Evolutionary conservation across 805 yeast genomes (phyloP).

Genomic region (Teunomyces panamensis): DNA sequence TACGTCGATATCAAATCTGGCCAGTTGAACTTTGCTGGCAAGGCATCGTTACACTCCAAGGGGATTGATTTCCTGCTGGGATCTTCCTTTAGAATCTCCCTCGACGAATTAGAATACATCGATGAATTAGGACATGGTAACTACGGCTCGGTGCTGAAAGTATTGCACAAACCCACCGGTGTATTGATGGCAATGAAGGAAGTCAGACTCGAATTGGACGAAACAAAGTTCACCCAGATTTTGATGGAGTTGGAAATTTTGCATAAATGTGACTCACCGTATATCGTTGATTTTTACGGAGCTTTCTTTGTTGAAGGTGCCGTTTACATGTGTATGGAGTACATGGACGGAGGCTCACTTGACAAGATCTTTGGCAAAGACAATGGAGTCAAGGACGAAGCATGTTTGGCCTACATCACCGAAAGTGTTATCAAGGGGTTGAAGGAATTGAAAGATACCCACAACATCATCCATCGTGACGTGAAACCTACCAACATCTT

Average conservation of each 20-base stretch:
- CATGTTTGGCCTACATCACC: conserved; percentile 74
- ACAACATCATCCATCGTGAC: conserved; percentile 92
- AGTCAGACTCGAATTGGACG: conserved; percentile 89
- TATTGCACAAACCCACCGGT: conserved; percentile 87
- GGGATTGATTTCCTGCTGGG: conserved; percentile 93
- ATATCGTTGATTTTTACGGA: conserved; percentile 93
- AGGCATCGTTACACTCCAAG: conserved; percentile 84
- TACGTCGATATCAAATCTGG: conserved; percentile 93
- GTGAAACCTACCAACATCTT: conserved; percentile 95
- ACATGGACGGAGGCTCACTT: conserved; percentile 94
- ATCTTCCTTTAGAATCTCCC: conserved; percentile 76
- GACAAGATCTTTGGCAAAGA: conserved; percentile 73
- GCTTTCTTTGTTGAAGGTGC: conserved; percentile 98
- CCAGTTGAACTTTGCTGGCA: conserved; percentile 86
- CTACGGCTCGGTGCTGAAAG: conserved; percentile 94
- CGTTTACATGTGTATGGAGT: conserved; percentile 97
- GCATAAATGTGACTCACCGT: conserved; percentile 87
- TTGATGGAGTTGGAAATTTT: conserved; percentile 93
- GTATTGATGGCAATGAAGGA: conserved; percentile 97
- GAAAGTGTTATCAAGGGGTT: conserved; percentile 79
- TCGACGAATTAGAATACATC: conserved; percentile 77
- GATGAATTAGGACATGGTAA: conserved; percentile 95
- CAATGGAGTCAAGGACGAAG: conserved; percentile 67
- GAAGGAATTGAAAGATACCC: conserved; percentile 79
- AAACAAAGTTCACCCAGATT: conserved; percentile 88